These are phyloP conservation scores for Aspergillus amoenus DNA, from an alignment of 2,329 filamentous ascomycete species.

Conservation along the genomic window DNA sequence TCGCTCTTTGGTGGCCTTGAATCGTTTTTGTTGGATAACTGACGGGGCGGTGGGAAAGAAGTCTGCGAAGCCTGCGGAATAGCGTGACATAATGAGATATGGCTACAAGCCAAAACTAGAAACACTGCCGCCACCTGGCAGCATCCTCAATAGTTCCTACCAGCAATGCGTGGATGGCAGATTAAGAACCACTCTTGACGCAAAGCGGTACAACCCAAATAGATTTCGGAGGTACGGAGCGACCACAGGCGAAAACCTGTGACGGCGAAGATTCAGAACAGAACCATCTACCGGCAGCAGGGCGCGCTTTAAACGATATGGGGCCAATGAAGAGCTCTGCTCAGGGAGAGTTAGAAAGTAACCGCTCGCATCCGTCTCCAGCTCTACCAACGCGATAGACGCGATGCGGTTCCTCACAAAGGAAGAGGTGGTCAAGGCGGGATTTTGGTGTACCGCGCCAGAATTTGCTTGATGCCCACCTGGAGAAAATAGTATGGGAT, in stretches of 20 bases:
- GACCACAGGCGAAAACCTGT: neutral
- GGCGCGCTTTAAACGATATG: neutral
- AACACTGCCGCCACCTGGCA: conserved; percentile 34
- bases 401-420: conserved; percentile 12
- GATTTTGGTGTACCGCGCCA: neutral
- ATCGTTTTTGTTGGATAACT: conserved; percentile 53
- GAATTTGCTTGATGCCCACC: neutral
- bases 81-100: conserved; percentile 71
- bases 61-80: conserved; percentile 77
- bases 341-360: conserved; percentile 1
- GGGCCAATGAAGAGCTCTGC: neutral
- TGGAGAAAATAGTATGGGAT: neutral
- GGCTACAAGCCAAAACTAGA: conserved; percentile 43
- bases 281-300: neutral
- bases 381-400: conserved; percentile 18
- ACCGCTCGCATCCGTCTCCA: conserved; percentile 9
- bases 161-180: conserved; percentile 23
- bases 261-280: neutral
- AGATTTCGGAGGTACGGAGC: neutral
- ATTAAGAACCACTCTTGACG: conserved; percentile 20
- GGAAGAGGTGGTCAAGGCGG: conserved; percentile 6
- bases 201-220: conserved; percentile 13
- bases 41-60: conserved; percentile 80
- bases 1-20: conserved; percentile 55
- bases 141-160: conserved; percentile 38